Conservation (phyloP, 306 rosid species). For the Cercis canadensis region DNA sequence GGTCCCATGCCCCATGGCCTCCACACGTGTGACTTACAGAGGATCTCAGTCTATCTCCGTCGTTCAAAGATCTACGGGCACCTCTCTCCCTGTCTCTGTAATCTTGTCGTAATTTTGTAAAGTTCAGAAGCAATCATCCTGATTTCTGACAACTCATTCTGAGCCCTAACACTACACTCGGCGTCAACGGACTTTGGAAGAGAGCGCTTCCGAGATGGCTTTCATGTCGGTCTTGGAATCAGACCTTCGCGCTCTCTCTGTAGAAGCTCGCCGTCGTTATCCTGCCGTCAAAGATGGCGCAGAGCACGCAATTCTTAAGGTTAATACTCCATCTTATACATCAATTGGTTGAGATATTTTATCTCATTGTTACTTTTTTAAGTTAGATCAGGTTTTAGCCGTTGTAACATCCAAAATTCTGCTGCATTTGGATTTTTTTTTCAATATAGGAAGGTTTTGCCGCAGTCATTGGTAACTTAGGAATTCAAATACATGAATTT, state of each 20-base stretch:
- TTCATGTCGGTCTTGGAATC: slow-evolving; percentile 99
- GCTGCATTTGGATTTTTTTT: slow-evolving; percentile 35
- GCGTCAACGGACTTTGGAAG: slow-evolving; percentile 15
- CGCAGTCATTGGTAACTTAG: slow-evolving; percentile 26
- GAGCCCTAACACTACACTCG: slow-evolving; percentile 18
- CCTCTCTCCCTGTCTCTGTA: slow-evolving; percentile 4
- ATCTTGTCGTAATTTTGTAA: neutral
- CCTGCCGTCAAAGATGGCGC: slow-evolving; percentile 97
- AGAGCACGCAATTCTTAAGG: slow-evolving; percentile 95
- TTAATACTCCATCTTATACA: slow-evolving; percentile 32
- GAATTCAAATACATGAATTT: slow-evolving; percentile 18
- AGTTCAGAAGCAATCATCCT: slow-evolving; percentile 28
- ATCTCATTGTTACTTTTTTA: neutral
- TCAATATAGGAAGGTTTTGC: slow-evolving; percentile 13
- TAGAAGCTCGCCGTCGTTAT: slow-evolving; percentile 98
- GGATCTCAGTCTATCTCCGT: slow-evolving; percentile 34
- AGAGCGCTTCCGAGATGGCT: slow-evolving; percentile 68
- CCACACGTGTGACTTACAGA: slow-evolving; percentile 47
- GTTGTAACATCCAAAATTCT: slow-evolving; percentile 12
- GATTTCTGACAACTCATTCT: neutral
- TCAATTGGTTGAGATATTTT: neutral
- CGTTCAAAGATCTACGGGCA: slow-evolving; percentile 53
- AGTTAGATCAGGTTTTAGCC: slow-evolving; percentile 34
- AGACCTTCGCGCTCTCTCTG: slow-evolving; percentile 97
- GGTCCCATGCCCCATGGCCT: slow-evolving; percentile 8